Conservation (phyloP, 2,329 filamentous ascomycete species). For the Aspergillus sojae region DNA sequence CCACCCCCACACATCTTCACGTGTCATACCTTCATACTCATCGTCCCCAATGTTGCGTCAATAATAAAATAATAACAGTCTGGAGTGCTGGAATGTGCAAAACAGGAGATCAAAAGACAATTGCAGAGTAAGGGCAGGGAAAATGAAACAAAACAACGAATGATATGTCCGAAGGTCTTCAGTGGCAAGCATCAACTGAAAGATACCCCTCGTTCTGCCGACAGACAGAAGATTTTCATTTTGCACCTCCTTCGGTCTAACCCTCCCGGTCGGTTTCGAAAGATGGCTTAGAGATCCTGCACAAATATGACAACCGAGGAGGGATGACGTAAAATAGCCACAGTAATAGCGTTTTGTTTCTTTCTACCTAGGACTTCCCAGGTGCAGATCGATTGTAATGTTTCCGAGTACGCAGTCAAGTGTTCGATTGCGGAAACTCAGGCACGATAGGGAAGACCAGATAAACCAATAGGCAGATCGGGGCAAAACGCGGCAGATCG, state of each 20-base stretch:
- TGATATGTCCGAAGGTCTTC: slow-evolving; percentile 22
- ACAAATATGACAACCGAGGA: slow-evolving; percentile 14
- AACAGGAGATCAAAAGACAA: slow-evolving; percentile 17
- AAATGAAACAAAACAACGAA: slow-evolving; percentile 19
- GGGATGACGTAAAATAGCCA: slow-evolving; percentile 40
- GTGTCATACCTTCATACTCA: slow-evolving; percentile 27
- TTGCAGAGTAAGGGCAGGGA: slow-evolving; percentile 13
- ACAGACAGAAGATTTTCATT: slow-evolving; percentile 30
- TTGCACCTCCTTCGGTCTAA: slow-evolving; percentile 38
- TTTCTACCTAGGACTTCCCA: slow-evolving; percentile 23
- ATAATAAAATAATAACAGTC: slow-evolving; percentile 24
- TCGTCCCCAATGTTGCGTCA: slow-evolving; percentile 34
- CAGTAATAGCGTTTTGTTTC: slow-evolving; percentile 36
- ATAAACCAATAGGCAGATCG: slow-evolving; percentile 21
- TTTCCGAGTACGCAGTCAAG: slow-evolving; percentile 13
- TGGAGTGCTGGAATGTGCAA: slow-evolving; percentile 12
- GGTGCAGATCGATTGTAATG: slow-evolving; percentile 16
- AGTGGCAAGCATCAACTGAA: slow-evolving; percentile 22
- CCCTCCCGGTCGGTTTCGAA: slow-evolving; percentile 24
- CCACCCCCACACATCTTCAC: slow-evolving; percentile 22
- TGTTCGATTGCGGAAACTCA: slow-evolving; percentile 8
- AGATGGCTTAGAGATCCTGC: slow-evolving; percentile 19
- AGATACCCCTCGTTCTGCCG: slow-evolving; percentile 21
- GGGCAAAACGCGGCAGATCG: slow-evolving; percentile 30
- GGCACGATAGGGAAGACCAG: slow-evolving; percentile 12